phyloP scores from a whole-genome alignment of 2,329 filamentous ascomycete genomes.

The Proliferodiscus dingleyae region DNA sequence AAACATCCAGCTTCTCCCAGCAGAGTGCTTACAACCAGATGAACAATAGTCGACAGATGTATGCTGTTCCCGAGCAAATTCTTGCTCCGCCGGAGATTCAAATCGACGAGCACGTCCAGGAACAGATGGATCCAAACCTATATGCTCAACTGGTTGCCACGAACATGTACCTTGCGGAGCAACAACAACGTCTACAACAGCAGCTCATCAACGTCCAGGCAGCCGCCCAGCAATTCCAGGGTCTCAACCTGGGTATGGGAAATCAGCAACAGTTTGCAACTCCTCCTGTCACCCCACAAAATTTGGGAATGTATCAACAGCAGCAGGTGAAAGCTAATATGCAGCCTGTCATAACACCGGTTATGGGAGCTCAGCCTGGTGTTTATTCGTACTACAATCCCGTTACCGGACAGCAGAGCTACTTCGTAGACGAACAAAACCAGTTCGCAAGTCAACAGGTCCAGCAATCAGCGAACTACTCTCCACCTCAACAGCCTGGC shows the following conservation, averaged over 20 bases:
- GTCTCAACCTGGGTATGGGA: slow-evolving; percentile 59
- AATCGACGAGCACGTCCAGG: slow-evolving; percentile 62
- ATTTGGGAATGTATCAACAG: slow-evolving; percentile 49
- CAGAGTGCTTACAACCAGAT: slow-evolving; percentile 38
- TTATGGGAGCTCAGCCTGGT: slow-evolving; percentile 63
- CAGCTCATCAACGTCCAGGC: slow-evolving; percentile 81
- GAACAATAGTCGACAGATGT: slow-evolving; percentile 51
- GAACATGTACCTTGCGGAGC: slow-evolving; percentile 87
- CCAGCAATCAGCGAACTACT: slow-evolving; percentile 36
- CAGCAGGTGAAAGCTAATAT: slow-evolving; percentile 32
- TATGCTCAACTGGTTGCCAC: slow-evolving; percentile 88
- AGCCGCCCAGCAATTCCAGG: slow-evolving; percentile 77
- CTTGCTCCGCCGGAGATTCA: slow-evolving; percentile 78
- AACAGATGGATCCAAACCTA: slow-evolving; percentile 76
- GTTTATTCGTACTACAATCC: slow-evolving; percentile 82
- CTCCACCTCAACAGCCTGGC: slow-evolving; percentile 48
- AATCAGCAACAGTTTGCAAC: slow-evolving; percentile 44
- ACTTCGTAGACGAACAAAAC: slow-evolving; percentile 52
- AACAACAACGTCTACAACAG: slow-evolving; percentile 92
- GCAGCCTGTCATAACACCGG: slow-evolving; percentile 42
- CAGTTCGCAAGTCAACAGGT: slow-evolving; percentile 38
- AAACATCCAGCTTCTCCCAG: slow-evolving; percentile 28
- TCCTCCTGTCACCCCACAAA: slow-evolving; percentile 46
- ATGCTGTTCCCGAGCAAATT: slow-evolving; percentile 77
- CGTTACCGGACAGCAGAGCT: slow-evolving; percentile 76